Base-by-base conservation (phyloP, 2,329 filamentous ascomycete species). In the Sclerotinia subarctica region DNA sequence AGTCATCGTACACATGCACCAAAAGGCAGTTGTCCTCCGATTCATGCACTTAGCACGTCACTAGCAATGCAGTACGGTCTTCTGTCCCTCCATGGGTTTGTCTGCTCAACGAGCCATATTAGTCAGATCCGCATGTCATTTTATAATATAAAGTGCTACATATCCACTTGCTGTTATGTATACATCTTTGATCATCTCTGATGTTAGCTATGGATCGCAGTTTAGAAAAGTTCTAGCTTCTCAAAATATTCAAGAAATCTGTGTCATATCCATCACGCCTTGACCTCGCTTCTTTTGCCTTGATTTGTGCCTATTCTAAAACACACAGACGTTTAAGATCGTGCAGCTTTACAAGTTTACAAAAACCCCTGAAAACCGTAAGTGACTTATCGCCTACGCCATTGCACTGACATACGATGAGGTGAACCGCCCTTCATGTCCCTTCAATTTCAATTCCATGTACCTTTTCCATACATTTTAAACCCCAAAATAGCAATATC, bases 321-420 rank as follows among this genome's bases (percentile, higher is more conserved):
- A 49, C 44, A 62, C 29, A 49, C 44, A 62, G 44, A 49, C 58
- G n/a, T 38, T 51, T 26, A 63, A 51, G 59, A 38, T 63, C 29
- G 15, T 51, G 29, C 32, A 62, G 59, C 4, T 17, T 5, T 52
- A 38, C 15, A n/a, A 1, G 44, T 5, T 32, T 24, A 35, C 29
- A 35, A 32, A 5, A n/a, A 15, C 15, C 15, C 21, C 44, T 60
- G 29, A 8, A 49, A 47, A 24, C 11, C 35, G 32, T 38, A 26
- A 26, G 13, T 51, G 29, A 51, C 46, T 38, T 35, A 5, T 26
- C 15, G 3, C n/a, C 38, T 5, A 8, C 24, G 21, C 44, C 15
- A 38, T n/a, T 62, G 46, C 59, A 51, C 59, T 51, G 46, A 62
- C 29, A 38, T 24, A 60, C 58, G 58, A 47, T 60, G 58, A 49